Evolutionary conservation across 805 yeast species (phyloP).

Genomic region (Candida michaelii): DNA sequence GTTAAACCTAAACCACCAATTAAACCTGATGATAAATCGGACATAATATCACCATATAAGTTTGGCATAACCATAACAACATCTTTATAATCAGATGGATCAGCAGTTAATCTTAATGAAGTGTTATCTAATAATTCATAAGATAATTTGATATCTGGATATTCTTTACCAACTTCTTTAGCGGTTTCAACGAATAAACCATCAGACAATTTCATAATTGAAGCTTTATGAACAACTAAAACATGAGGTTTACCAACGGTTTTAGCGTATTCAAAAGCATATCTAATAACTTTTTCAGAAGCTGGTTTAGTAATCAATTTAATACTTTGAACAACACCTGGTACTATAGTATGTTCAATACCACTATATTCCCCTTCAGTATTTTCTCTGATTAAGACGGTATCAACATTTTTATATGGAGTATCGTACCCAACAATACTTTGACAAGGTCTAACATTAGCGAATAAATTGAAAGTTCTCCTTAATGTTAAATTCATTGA

Average conservation of each 20-base stretch:
- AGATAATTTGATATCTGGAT: conserved; percentile 82
- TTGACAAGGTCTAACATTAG: conserved; percentile 96
- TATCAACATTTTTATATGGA: conserved; percentile 84
- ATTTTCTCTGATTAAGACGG: conserved; percentile 97
- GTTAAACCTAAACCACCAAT: conserved; percentile 99
- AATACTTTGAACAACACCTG: conserved; percentile 98
- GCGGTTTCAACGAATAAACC: conserved; percentile 95
- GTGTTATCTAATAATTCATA: conserved; percentile 95
- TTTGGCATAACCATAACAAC: conserved; percentile 98
- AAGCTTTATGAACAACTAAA: conserved; percentile 95
- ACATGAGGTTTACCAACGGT: conserved; percentile 85
- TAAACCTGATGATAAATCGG: conserved; percentile 95
- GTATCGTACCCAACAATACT: conserved; percentile 92
- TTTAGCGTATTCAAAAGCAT: conserved; percentile 95
- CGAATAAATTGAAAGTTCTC: conserved; percentile 93
- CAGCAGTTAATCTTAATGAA: conserved; percentile 83
- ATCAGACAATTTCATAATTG: conserved; percentile 97
- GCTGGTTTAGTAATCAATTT: conserved; percentile 96
- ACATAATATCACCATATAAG: conserved; percentile 98
- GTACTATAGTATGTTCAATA: conserved; percentile 96
- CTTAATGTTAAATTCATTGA: conserved; percentile 96
- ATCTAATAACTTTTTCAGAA: conserved; percentile 93
- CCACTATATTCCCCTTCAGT: conserved; percentile 99
- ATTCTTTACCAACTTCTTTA: conserved; percentile 83
- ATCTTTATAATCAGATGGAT: conserved; percentile 84